A percentile compares a stretch with the other conserved stretches of the same genome.
Conservation (phyloP, 2,329 filamentous ascomycete genomes). For the Colletotrichum higginsianum region DNA sequence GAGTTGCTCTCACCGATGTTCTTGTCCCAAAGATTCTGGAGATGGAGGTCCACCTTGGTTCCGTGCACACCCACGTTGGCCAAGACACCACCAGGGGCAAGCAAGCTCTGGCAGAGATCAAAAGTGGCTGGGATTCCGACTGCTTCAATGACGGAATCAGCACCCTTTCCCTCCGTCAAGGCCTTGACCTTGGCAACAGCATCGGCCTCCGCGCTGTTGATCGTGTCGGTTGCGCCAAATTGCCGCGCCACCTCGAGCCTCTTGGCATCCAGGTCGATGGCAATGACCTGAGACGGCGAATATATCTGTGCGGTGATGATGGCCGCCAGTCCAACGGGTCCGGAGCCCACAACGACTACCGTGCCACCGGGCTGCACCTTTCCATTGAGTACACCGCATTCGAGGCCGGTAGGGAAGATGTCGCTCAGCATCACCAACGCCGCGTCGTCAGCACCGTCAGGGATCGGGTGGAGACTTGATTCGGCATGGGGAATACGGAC, state of each 20-base stretch:
- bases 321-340: slow-evolving; percentile 74
- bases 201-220: slow-evolving; percentile 56
- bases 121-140: slow-evolving; percentile 70
- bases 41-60: slow-evolving; percentile 63
- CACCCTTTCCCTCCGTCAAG: slow-evolving; percentile 66
- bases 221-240: slow-evolving; percentile 63
- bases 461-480: slow-evolving; percentile 75
- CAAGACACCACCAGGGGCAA: slow-evolving; percentile 67
- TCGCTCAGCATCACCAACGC: slow-evolving; percentile 67
- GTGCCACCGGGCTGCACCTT: slow-evolving; percentile 73
- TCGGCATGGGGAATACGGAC: slow-evolving; percentile 76
- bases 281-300: slow-evolving; percentile 65
- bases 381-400: slow-evolving; percentile 69
- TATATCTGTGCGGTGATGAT: slow-evolving; percentile 59
- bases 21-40: slow-evolving; percentile 68
- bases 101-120: slow-evolving; percentile 66
- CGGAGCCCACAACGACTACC: slow-evolving; percentile 75
- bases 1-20: slow-evolving; percentile 62
- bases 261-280: slow-evolving; percentile 65
- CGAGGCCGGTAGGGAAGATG: slow-evolving; percentile 68
- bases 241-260: slow-evolving; percentile 62
- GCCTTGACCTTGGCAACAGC: slow-evolving; percentile 56
- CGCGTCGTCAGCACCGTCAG: slow-evolving; percentile 58
- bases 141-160: slow-evolving; percentile 71
- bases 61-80: slow-evolving; percentile 74